Evolutionary conservation across 805 yeast genomes (phyloP).

Genomic region (Ogataea methylovora): DNA sequence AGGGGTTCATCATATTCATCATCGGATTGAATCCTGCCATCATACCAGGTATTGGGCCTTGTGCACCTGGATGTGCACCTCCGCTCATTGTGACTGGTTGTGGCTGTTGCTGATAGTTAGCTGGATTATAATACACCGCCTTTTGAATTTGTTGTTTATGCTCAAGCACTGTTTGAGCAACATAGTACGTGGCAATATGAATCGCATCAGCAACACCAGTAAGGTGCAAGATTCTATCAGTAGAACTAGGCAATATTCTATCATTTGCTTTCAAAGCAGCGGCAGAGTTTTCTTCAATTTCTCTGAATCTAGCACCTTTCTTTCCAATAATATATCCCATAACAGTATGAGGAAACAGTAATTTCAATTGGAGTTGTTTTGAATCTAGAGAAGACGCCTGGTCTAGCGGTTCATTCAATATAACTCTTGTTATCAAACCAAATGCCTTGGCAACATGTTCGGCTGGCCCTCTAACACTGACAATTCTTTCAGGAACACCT

Average conservation of each 20-base stretch:
- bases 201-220: slow-evolving; percentile 82
- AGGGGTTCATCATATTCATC: slow-evolving; percentile 9
- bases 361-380: slow-evolving; percentile 44
- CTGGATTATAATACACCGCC: slow-evolving; percentile 53
- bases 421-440: slow-evolving; percentile 62
- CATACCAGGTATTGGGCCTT: slow-evolving; percentile 1
- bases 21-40: slow-evolving; percentile 3
- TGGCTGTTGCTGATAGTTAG: slow-evolving; percentile 26
- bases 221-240: slow-evolving; percentile 65
- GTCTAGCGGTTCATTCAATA: slow-evolving; percentile 60
- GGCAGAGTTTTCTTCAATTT: slow-evolving; percentile 76
- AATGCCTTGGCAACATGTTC: slow-evolving; percentile 78
- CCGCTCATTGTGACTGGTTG: slow-evolving; percentile 14
- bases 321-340: slow-evolving; percentile 81
- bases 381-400: slow-evolving; percentile 52
- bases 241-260: slow-evolving; percentile 62
- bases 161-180: slow-evolving; percentile 60
- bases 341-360: slow-evolving; percentile 69
- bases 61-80: slow-evolving; percentile 6
- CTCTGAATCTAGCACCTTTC: slow-evolving; percentile 64
- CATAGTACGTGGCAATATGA: slow-evolving; percentile 73
- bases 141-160: slow-evolving; percentile 54
- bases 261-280: slow-evolving; percentile 72
- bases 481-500: slow-evolving; percentile 67
- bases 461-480: slow-evolving; percentile 66